Percentiles rank a stretch among this genome's conserved stretches.
Evolutionary conservation across 371 early-diverging fungal species (phyloP).

Genomic region (Coemansia sp.): DNA sequence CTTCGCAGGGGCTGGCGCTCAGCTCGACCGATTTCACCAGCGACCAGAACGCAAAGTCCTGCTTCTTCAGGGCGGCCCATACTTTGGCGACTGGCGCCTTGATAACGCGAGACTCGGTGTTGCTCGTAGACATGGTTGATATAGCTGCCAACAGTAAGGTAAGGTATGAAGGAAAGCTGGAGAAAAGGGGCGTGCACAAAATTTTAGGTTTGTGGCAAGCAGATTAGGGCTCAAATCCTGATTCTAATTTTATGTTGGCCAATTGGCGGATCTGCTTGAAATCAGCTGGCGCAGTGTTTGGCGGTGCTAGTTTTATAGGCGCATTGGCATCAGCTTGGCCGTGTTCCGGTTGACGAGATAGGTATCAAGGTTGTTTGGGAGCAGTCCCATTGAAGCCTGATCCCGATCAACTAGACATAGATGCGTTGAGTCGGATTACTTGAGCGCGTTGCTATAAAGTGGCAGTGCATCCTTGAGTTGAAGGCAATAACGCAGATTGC

Average conservation of each 20-base stretch:
- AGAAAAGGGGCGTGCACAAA: background rate
- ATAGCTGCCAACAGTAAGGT: background rate
- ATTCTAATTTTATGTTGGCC: too few relatives aligned
- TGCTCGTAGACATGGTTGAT: slow-evolving; percentile 12
- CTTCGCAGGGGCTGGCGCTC: slow-evolving; percentile 46
- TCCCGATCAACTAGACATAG: too few relatives aligned
- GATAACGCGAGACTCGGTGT: slow-evolving; percentile 56
- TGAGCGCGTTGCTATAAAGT: too few relatives aligned
- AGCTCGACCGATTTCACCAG: slow-evolving; percentile 52
- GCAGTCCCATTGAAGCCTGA: too few relatives aligned
- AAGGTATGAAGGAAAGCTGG: background rate
- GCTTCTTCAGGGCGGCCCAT: slow-evolving; percentile 54
- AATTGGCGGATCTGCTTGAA: too few relatives aligned
- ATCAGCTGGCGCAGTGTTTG: too few relatives aligned
- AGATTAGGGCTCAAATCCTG: background rate
- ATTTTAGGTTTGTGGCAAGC: too few relatives aligned
- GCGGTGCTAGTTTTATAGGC: background rate
- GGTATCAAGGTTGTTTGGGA: too few relatives aligned
- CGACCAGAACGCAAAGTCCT: slow-evolving; percentile 55
- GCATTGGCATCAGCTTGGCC: background rate
- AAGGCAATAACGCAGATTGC: too few relatives aligned
- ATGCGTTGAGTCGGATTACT: too few relatives aligned
- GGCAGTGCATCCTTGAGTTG: too few relatives aligned
- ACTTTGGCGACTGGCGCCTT: slow-evolving; percentile 53
- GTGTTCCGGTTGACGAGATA: too few relatives aligned